phyloP scores from a whole-genome alignment of 768 basidiomycete species.

The Termitomyces titanicus region DNA sequence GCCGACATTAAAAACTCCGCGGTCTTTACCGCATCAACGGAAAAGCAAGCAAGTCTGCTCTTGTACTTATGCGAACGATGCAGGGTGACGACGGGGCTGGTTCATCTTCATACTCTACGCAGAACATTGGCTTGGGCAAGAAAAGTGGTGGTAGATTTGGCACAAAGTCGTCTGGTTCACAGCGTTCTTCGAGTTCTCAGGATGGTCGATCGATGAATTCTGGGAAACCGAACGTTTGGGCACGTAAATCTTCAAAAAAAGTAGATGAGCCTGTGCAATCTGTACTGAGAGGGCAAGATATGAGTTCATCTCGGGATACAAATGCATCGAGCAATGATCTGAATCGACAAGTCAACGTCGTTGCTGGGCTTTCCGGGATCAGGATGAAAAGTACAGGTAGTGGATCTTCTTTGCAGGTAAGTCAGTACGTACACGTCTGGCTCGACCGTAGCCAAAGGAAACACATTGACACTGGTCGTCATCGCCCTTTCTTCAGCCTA shows the following conservation, averaged over 20 bases:
- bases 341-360: neutral
- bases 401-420: neutral
- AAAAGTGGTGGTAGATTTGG: neutral
- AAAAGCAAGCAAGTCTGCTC: too few relatives aligned
- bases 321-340: neutral
- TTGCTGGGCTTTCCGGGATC: neutral
- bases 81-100: neutral
- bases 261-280: neutral
- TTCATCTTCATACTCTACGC: neutral
- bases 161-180: neutral
- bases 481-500: neutral
- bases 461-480: neutral
- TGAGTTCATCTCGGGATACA: neutral
- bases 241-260: constrained; percentile 10
- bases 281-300: neutral
- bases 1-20: constrained; percentile 8
- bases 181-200: neutral
- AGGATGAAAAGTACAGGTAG: neutral
- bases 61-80: neutral
- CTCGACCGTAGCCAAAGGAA: too few relatives aligned
- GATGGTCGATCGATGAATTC: constrained; percentile 9
- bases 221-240: constrained; percentile 2
- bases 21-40: neutral
- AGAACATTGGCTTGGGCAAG: neutral
- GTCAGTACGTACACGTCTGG: too few relatives aligned